Evolutionary conservation across 176 grass and related monocot species (phyloP), one percentile per base, ranked within the genome.

Genomic region (Cymbopogon citratus): DNA sequence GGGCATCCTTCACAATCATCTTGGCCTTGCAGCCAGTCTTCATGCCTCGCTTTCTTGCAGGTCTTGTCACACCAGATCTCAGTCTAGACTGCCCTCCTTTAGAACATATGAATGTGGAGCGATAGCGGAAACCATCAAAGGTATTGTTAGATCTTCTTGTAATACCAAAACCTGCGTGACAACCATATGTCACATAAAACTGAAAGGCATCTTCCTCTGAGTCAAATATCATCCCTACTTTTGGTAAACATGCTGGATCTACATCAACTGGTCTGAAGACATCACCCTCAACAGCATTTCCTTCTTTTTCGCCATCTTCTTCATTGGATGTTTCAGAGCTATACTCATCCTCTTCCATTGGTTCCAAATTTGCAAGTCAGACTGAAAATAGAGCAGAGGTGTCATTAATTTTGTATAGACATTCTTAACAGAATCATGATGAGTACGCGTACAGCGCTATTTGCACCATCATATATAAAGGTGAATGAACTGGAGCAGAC

Each of bases 21-120:
- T 91, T 93, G 71, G 90, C 93, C 79, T 93, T 96, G 82, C 90
- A 96, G n/a, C 88, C 90, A 73, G 93, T 93, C 76, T 93, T 96
- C 21, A 81, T 87, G 7, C 80, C 86, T 52, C 80, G 78, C 63
- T 92, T 96, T 66, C 86, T 89, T 75, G 88, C 79, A 39, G 90
- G 85, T 66, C 77, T 92, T 56, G 83, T 87, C 60, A 68, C 86
- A 40, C 86, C 83, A 90, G 90, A 86, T 26, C 87, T 87, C 66
- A 90, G 59, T 81, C 88, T 96, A 64, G 93, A 89, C 75, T 90
- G 87, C 57, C 93, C 93, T 71, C 90, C 93, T 77, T 91, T 96
- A 14, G 88, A 92, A 71, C 93, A 96, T 81, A 93, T 93, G 75
- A 96, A 96, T 1, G 90, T 93, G 48, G 93, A 90, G 63, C 93